A percentile compares a stretch with the other conserved stretches of the same genome.
Conservation (phyloP, 2,329 filamentous ascomycete species). For the Pleurostoma richardsiae region DNA sequence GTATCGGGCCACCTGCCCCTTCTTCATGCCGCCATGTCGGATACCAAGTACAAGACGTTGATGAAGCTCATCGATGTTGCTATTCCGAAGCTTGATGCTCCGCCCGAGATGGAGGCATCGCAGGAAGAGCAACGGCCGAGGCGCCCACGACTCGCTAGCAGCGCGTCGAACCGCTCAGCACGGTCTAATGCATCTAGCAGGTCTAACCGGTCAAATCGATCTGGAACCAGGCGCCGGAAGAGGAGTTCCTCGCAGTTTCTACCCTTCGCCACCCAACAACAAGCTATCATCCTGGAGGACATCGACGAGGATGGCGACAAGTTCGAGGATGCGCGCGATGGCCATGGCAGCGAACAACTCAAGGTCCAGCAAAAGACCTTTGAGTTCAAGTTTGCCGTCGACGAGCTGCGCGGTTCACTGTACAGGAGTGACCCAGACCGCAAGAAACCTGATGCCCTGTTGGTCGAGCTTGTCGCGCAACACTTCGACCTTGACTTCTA, state of each 20-base stretch:
- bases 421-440: constrained; percentile 81
- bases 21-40: constrained; percentile 85
- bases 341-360: constrained; percentile 48
- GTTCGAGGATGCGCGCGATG: constrained; percentile 63
- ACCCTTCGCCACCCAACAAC: constrained; percentile 58
- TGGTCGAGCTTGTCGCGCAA: constrained; percentile 89
- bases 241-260: constrained; percentile 65
- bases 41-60: constrained; percentile 92
- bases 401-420: constrained; percentile 86
- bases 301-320: constrained; percentile 63
- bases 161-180: constrained; percentile 28
- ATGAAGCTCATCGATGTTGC: constrained; percentile 97
- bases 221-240: constrained; percentile 27
- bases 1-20: constrained; percentile 90
- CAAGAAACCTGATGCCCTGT: constrained; percentile 68
- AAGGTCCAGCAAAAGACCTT: constrained; percentile 87
- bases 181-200: constrained; percentile 1
- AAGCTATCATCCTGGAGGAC: constrained; percentile 75
- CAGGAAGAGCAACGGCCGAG: constrained; percentile 20
- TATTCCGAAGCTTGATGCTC: constrained; percentile 72
- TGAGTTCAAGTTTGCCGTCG: constrained; percentile 94
- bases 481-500: constrained; percentile 85
- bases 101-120: constrained; percentile 28
- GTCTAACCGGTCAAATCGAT: constrained; percentile 19
- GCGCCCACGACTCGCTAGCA: constrained; percentile 41